These are phyloP conservation scores for Globisporangium mamillatum DNA, from an alignment of 352 stramenopile genomes.

Conservation along the genomic window DNA sequence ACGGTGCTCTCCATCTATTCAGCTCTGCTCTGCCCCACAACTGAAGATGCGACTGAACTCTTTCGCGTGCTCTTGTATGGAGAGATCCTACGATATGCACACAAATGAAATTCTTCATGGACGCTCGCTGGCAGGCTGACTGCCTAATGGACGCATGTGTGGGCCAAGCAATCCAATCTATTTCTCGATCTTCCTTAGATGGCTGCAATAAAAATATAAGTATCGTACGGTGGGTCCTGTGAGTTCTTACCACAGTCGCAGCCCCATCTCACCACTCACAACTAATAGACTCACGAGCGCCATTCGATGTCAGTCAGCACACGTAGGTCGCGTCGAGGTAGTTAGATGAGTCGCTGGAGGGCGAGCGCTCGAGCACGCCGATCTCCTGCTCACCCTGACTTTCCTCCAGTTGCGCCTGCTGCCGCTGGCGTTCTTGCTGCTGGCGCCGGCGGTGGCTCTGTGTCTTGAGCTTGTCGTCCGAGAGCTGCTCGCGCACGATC, in stretches of 20 bases:
- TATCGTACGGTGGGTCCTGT: neutral
- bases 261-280: neutral
- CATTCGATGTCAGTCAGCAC: conserved; percentile 7
- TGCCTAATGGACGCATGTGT: neutral
- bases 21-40: neutral
- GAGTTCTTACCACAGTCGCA: neutral
- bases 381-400: neutral
- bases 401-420: neutral
- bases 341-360: conserved; percentile 19
- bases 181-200: neutral
- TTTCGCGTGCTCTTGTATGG: neutral
- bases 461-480: conserved; percentile 8
- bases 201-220: conserved; percentile 8
- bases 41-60: conserved; percentile 5
- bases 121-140: neutral
- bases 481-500: conserved; percentile 23
- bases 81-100: neutral
- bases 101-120: neutral
- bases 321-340: conserved; percentile 18
- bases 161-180: neutral
- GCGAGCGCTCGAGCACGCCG: conserved; percentile 20
- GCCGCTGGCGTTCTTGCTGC: neutral
- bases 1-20: neutral
- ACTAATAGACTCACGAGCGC: neutral
- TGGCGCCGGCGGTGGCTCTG: neutral